A percentile compares a stretch with the other conserved stretches of the same genome.
Conservation (phyloP, 164 flowering plant genomes). For the Dillenia suffruticosa region DNA sequence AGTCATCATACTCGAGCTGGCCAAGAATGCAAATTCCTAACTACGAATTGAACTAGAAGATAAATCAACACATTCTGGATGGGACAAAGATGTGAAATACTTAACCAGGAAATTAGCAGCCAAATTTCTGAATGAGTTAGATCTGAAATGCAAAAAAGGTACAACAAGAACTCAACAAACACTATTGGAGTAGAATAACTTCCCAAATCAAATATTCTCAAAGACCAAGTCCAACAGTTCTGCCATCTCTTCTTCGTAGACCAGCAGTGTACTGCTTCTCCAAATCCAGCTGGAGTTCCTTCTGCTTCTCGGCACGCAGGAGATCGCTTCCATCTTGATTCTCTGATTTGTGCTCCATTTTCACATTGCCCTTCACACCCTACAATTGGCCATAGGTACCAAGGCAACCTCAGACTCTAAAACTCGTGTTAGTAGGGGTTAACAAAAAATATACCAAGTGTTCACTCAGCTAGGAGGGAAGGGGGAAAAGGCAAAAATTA, state of each 20-base stretch:
- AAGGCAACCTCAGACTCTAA: slow-evolving; percentile 98
- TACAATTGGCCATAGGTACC: slow-evolving; percentile 96
- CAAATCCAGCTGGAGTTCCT: slow-evolving; percentile 71
- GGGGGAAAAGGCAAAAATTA: slow-evolving; percentile 5
- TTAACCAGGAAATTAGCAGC: too few species aligned
- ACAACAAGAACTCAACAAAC: slow-evolving; percentile 3
- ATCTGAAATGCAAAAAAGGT: too few species aligned
- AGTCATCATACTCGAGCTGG: too few species aligned
- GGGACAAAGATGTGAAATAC: too few species aligned
- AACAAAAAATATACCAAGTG: slow-evolving; percentile 16
- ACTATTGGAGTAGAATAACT: slow-evolving; percentile 1
- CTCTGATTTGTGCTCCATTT: slow-evolving; percentile 37
- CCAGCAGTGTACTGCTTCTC: slow-evolving; percentile 99
- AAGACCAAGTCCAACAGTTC: slow-evolving; percentile 96
- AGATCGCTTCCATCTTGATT: slow-evolving; percentile 26
- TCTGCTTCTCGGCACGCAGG: slow-evolving; percentile 60
- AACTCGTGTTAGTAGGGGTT: slow-evolving; percentile 72
- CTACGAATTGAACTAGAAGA: too few species aligned
- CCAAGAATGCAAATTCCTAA: too few species aligned
- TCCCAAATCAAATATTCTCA: slow-evolving; percentile 9
- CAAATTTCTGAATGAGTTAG: too few species aligned
- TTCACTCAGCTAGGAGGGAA: slow-evolving; percentile 12
- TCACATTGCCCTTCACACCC: slow-evolving; percentile 89
- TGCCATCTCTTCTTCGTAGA: slow-evolving; percentile 86
- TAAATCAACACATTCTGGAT: too few species aligned